Conservation (phyloP, 2,329 filamentous ascomycete species). For the Fusarium sp. region DNA sequence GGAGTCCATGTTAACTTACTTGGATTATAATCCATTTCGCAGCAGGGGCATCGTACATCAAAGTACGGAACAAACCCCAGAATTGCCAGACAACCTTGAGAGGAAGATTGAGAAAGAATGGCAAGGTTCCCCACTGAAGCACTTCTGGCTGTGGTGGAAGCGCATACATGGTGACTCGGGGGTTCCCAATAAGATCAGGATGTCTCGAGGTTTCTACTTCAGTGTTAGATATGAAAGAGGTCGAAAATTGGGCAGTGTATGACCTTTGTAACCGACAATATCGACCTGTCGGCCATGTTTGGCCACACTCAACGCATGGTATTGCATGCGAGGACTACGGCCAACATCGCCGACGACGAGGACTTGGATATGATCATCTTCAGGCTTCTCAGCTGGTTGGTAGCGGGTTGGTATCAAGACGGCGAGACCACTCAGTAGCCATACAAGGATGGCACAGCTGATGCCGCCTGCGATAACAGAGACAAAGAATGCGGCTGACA, state of each 20-base stretch:
- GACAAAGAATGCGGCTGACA: slow-evolving; percentile 49
- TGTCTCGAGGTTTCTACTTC: slow-evolving; percentile 79
- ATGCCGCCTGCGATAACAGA: slow-evolving; percentile 52
- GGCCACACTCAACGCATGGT: slow-evolving; percentile 93
- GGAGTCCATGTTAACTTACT: slow-evolving; percentile 54
- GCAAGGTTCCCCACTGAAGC: slow-evolving; percentile 74
- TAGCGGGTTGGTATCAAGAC: slow-evolving; percentile 52
- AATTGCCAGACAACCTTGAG: slow-evolving; percentile 89
- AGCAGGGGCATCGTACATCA: slow-evolving; percentile 80
- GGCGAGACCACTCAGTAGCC: slow-evolving; percentile 41
- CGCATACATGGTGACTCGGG: slow-evolving; percentile 76
- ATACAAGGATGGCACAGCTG: slow-evolving; percentile 49
- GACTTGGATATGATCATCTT: slow-evolving; percentile 73
- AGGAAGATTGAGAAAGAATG: slow-evolving; percentile 83
- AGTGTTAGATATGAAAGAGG: slow-evolving; percentile 13
- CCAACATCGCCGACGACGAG: slow-evolving; percentile 96
- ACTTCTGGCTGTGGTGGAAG: slow-evolving; percentile 74
- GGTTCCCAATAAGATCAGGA: slow-evolving; percentile 77
- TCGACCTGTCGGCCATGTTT: slow-evolving; percentile 83
- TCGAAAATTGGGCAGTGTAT: background rate
- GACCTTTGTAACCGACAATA: slow-evolving; percentile 88
- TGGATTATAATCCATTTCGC: slow-evolving; percentile 88
- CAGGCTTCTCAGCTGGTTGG: slow-evolving; percentile 49
- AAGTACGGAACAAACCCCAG: slow-evolving; percentile 73
- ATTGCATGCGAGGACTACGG: slow-evolving; percentile 96